Evolutionary conservation across 140 eudicot genomes (phyloP).

Genomic region (Cichorium intybus): DNA sequence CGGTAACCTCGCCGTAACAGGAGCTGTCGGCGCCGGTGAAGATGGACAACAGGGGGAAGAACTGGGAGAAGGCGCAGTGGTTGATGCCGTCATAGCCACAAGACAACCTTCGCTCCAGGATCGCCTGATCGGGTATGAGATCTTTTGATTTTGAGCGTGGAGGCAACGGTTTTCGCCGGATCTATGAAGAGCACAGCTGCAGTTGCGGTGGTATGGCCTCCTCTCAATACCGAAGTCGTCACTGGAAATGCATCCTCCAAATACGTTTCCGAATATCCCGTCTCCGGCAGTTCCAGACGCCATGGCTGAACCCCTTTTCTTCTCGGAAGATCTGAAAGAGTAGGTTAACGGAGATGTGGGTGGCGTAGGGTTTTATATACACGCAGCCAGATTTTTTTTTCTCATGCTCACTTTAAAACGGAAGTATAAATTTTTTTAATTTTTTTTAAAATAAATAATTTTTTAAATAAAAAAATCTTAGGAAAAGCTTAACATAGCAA

Average conservation of each 20-base stretch:
- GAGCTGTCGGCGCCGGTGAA: constrained; percentile 20
- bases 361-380: not conserved
- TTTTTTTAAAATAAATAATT: no score
- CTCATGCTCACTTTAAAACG: no score
- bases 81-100: constrained; percentile 31
- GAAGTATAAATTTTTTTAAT: no score
- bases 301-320: not conserved
- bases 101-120: constrained; percentile 60
- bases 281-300: constrained; percentile 24
- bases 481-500: no score
- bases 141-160: constrained; percentile 5
- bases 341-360: not conserved
- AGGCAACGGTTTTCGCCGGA: constrained; percentile 8
- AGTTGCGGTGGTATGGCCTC: constrained; percentile 30
- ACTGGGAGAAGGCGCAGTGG: constrained; percentile 25
- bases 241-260: constrained; percentile 24
- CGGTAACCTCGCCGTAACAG: constrained; percentile 27
- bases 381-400: not conserved
- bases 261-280: constrained; percentile 9
- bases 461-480: no score
- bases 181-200: constrained; percentile 29
- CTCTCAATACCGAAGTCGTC: constrained; percentile 12
- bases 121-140: constrained; percentile 48
- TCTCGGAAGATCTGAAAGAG: not conserved
- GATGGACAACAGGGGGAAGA: constrained; percentile 36